Evolutionary conservation across 2,329 filamentous ascomycete genomes (phyloP).

Genomic region (Colletotrichum theobromicola): DNA sequence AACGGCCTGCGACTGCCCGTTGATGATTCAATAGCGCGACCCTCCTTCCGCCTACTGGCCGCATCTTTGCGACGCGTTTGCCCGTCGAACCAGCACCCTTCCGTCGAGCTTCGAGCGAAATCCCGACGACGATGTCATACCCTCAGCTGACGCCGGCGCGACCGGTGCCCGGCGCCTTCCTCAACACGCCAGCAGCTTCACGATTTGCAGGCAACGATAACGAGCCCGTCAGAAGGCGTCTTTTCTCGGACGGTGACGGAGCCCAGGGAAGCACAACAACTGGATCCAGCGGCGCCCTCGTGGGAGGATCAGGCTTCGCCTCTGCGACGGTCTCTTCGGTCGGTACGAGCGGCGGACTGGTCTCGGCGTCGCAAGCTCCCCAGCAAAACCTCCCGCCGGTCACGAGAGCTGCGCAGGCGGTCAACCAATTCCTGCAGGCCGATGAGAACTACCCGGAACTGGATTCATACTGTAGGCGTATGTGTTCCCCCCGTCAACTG

Average conservation of each 20-base stretch:
- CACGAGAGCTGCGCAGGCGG: constrained; percentile 79
- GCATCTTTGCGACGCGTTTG: constrained; percentile 22
- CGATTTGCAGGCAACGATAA: constrained; percentile 39
- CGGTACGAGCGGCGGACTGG: constrained; percentile 31
- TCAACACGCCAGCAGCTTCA: constrained; percentile 70
- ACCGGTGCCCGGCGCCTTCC: constrained; percentile 75
- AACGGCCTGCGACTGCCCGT: constrained; percentile 24
- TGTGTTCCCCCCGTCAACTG: constrained; percentile 39
- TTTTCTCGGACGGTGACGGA: constrained; percentile 45
- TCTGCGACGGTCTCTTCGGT: constrained; percentile 29
- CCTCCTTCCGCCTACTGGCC: constrained; percentile 19
- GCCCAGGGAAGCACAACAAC: constrained; percentile 6
- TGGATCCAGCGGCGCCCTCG: constrained; percentile 1
- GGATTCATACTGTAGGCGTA: constrained; percentile 87
- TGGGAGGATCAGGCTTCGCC: constrained; percentile 11
- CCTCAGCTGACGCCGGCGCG: constrained; percentile 70
- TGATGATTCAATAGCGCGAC: constrained; percentile 33
- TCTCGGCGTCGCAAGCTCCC: constrained; percentile 48
- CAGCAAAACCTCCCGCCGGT: constrained; percentile 66
- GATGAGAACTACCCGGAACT: constrained; percentile 88
- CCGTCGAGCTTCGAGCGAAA: constrained; percentile 6
- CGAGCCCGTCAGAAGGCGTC: constrained; percentile 56
- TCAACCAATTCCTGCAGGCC: constrained; percentile 78
- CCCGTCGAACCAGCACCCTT: not conserved
- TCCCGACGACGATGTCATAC: constrained; percentile 55